These are phyloP conservation scores for Mycena amicta DNA, from an alignment of 768 basidiomycete species.

Conservation along the genomic window DNA sequence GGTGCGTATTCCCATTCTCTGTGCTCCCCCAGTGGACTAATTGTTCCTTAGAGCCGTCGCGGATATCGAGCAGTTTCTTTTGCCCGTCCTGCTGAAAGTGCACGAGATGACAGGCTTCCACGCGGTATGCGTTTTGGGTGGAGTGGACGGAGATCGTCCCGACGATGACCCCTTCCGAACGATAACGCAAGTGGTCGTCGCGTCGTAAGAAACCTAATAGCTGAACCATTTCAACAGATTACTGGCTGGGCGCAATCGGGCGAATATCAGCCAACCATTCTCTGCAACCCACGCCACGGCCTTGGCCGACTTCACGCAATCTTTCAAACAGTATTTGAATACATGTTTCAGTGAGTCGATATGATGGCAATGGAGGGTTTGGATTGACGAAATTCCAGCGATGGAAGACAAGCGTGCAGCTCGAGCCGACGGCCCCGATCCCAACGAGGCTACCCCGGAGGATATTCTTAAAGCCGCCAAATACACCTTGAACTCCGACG, in stretches of 20 bases:
- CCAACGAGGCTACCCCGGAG: background rate
- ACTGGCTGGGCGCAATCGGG: background rate
- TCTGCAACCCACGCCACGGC: background rate
- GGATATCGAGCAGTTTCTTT: background rate
- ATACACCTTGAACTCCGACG: background rate
- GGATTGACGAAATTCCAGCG: background rate
- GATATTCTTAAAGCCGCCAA: background rate
- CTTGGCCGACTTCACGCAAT: background rate
- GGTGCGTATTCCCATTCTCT: background rate
- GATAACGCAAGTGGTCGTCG: background rate
- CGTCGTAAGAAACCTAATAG: background rate
- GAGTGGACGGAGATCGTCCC: background rate
- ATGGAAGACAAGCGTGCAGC: background rate
- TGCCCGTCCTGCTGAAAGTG: background rate
- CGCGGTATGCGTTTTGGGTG: background rate
- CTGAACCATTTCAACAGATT: background rate
- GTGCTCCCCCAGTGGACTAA: background rate
- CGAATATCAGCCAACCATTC: background rate
- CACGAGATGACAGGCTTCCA: background rate
- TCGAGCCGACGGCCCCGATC: background rate
- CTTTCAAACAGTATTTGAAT: background rate
- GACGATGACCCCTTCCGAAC: background rate
- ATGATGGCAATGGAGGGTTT: background rate
- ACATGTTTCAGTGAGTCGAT: background rate
- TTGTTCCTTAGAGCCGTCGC: background rate